Evolutionary conservation across 2,329 filamentous ascomycete species (phyloP), one percentile per base, ranked within the genome.

Genomic region (Aureobasidium sp.): DNA sequence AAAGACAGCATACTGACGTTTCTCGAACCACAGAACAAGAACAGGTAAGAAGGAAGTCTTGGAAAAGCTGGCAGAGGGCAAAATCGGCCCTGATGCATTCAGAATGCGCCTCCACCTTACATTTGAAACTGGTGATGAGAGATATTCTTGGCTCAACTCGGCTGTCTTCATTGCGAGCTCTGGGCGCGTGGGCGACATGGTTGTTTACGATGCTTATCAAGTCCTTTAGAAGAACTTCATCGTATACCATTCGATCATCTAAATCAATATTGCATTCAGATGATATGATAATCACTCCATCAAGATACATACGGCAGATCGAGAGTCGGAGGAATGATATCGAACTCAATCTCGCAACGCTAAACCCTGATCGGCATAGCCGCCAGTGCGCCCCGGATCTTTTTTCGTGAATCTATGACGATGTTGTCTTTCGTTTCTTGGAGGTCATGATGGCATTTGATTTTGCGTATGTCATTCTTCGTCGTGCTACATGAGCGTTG

Each of bases 101-200:
- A 60, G 66, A 61, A 71, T 71, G 68, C 65, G 68, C 1, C 61
- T 71, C 53, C 59, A 70, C 53, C 53, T 70, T 41, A 69, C 62
- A 3, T 66, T 71, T 47, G 69, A 71, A 54, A 69, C 66, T 32
- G 69, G 67, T 13, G 67, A 70, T 62, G 42, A 50, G 39, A 62
- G 67, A 55, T 72, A 72, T 47, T 63, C 63, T 27, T 70, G 69
- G 68, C 60, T 72, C 27, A 72, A 68, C 49, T 42, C 55, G 27
- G 64, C 64, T 7, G 67, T 67, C 10, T 66, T 64, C 37, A 59
- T 68, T 14, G 66, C 66, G 2, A 65, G 63, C 50, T 67, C 65
- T 10, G 67, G 66, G 9, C 54, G 67, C 32, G 58, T 62, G 3
- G 66, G 66, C 9, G 63, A 61, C 53, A 63, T 64, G 61, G 67